A percentile compares a stretch with the other conserved stretches of the same genome.
phyloP scores from a whole-genome alignment of 2,329 filamentous ascomycete genomes.

The Torrubiellomyces zombiae region DNA sequence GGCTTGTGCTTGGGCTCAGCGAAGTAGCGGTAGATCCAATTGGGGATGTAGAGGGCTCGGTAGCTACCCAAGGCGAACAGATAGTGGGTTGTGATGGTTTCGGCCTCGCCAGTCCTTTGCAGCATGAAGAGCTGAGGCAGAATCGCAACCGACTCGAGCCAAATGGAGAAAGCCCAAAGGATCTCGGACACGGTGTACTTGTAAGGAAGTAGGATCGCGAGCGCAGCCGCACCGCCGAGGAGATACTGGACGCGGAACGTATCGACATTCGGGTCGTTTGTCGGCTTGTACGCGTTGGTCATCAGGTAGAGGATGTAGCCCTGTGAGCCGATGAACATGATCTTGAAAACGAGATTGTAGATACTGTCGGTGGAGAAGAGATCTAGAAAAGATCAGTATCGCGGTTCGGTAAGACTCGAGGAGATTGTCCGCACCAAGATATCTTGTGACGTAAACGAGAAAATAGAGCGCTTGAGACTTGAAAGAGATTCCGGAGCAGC shows the following conservation, averaged over 20 bases:
- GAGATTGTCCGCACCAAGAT: constrained; percentile 48
- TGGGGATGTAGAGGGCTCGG: constrained; percentile 89
- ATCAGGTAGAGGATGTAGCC: constrained; percentile 96
- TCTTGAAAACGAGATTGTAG: constrained; percentile 93
- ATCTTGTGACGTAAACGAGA: constrained; percentile 83
- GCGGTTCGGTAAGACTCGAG: not conserved
- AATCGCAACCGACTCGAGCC: constrained; percentile 93
- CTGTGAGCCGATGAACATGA: constrained; percentile 81
- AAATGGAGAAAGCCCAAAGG: constrained; percentile 94
- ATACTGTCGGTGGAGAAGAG: constrained; percentile 69
- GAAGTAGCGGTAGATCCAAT: constrained; percentile 90
- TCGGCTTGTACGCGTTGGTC: constrained; percentile 94
- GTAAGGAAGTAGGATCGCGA: constrained; percentile 74
- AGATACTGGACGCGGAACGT: constrained; percentile 96
- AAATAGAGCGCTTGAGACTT: constrained; percentile 95
- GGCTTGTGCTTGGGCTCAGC: constrained; percentile 53
- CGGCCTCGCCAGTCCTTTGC: constrained; percentile 90
- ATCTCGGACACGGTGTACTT: constrained; percentile 73
- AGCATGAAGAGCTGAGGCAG: constrained; percentile 96
- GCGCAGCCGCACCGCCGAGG: constrained; percentile 58
- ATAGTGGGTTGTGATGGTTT: constrained; percentile 99
- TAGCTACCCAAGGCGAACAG: constrained; percentile 86
- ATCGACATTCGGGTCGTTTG: constrained; percentile 90
- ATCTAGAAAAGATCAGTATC: constrained; percentile 32
- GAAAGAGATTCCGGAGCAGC: constrained; percentile 94